Base-by-base conservation (phyloP, 257 asterid genomes). In the Solanum lignicaule region DNA sequence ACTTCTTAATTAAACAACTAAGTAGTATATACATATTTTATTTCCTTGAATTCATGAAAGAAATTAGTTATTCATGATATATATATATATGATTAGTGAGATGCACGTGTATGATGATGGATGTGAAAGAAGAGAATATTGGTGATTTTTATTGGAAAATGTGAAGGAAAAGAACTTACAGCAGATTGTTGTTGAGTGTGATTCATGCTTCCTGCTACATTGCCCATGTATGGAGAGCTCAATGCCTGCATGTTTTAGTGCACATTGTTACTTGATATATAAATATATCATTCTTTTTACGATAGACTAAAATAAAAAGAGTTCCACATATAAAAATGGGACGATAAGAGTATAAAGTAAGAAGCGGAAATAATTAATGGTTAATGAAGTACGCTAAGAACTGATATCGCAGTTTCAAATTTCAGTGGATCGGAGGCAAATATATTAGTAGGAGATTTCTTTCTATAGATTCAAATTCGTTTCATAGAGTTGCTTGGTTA, bases 121-220 rank as follows among this genome's bases (percentile, higher is more conserved):
- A 81, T 46, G 88, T 78, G 87, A 62, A 86, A 81, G 84, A 36
- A 43, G 33, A 79, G 87, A 73, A 88, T 94, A 88, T 93, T 87
- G 87, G 90, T 88, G 79, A 60, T 82, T 55, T 52, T 87, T 92
- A 87, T 93, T 7, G 93, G 94, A 90, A 93, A 91, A 88, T 92
- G 98, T 91, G 95, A 85, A 87, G 88, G 86, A 16, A 79, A 43
- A 43, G 39, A 43, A 27, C 98, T 94, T 91, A 93, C 99, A 91
- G 94, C 98, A 91, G 94, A 92, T 86, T 90, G 89, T 43, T 87
- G 95, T 58, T 92, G 98, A 86, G 69, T 72, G 88, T 90, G 94
- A 52, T 87, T 89, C 91, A 91, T 91, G 91, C 90, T 87, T 72
- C 89, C 90, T 38, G 69, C 85, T 88, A 46, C 91, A 90, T 88